phyloP scores from a whole-genome alignment of 2,329 filamentous ascomycete species.

The Paraphaeosphaeria minitans region DNA sequence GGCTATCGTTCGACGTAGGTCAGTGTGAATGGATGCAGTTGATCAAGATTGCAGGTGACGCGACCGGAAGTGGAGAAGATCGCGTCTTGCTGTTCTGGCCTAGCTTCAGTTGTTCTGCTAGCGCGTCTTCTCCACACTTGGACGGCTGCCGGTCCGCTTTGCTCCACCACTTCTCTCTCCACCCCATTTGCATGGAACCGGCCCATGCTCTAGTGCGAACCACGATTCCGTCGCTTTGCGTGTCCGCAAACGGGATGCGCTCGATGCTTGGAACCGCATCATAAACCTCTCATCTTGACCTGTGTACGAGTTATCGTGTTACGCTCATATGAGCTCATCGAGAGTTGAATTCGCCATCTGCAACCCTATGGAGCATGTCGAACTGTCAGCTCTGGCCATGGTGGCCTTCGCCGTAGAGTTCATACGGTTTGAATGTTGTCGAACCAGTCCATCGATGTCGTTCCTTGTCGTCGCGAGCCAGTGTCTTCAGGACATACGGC shows the following conservation, averaged over 20 bases:
- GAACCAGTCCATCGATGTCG: background rate
- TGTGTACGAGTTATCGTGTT: background rate
- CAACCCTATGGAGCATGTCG: background rate
- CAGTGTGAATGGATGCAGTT: background rate
- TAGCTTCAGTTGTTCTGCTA: background rate
- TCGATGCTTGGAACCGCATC: too few species aligned
- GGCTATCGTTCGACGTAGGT: background rate
- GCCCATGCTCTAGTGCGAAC: background rate
- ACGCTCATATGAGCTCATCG: background rate
- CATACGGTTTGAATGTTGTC: background rate
- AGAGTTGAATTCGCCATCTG: background rate
- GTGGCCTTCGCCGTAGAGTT: background rate
- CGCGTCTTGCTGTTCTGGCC: background rate
- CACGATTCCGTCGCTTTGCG: background rate
- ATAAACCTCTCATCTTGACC: background rate
- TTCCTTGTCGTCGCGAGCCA: background rate
- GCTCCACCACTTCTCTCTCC: background rate
- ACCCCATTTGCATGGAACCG: background rate
- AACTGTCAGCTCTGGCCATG: background rate
- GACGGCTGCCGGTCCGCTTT: background rate
- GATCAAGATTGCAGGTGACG: background rate
- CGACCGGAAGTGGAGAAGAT: background rate
- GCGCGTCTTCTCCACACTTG: background rate
- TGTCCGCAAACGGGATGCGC: background rate
- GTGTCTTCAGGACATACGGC: background rate